phyloP scores from a whole-genome alignment of 768 basidiomycete genomes.

The Boletus insuetus region DNA sequence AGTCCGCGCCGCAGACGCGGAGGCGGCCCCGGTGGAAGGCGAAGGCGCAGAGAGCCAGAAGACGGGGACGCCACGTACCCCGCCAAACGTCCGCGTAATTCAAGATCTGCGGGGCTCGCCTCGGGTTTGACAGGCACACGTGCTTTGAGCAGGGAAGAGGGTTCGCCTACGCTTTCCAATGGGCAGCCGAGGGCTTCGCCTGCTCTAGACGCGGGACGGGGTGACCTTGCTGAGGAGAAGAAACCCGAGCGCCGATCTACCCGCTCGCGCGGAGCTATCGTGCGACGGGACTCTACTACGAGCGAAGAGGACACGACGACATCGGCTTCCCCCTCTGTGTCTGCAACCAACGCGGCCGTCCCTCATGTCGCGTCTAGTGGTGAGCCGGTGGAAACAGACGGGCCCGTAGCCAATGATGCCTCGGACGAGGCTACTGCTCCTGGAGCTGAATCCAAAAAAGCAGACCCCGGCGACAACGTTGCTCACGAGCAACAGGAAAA shows the following conservation, averaged over 20 bases:
- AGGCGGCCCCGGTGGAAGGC: constrained; percentile 42
- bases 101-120: constrained; percentile 37
- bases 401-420: not conserved
- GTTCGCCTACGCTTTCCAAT: constrained; percentile 38
- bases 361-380: constrained; percentile 12
- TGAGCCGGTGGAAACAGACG: constrained; percentile 17
- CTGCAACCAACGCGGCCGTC: constrained; percentile 19
- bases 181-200: constrained; percentile 24
- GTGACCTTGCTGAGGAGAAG: constrained; percentile 18
- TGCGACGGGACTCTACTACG: constrained; percentile 49
- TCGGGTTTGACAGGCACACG: constrained; percentile 14
- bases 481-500: constrained; percentile 1
- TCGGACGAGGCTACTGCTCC: constrained; percentile 1
- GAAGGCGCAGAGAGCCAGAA: constrained; percentile 58
- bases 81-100: constrained; percentile 60
- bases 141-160: constrained; percentile 38
- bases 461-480: not conserved
- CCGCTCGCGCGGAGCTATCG: constrained; percentile 40
- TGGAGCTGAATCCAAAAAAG: constrained; percentile 5
- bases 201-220: constrained; percentile 14
- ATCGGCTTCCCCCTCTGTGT: constrained; percentile 34
- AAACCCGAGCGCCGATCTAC: constrained; percentile 45
- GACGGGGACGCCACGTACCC: constrained; percentile 69
- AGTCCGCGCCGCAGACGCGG: constrained; percentile 51
- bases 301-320: constrained; percentile 44